Conservation (phyloP, 2,329 filamentous ascomycete species). For the Fusarium decemcellulare region DNA sequence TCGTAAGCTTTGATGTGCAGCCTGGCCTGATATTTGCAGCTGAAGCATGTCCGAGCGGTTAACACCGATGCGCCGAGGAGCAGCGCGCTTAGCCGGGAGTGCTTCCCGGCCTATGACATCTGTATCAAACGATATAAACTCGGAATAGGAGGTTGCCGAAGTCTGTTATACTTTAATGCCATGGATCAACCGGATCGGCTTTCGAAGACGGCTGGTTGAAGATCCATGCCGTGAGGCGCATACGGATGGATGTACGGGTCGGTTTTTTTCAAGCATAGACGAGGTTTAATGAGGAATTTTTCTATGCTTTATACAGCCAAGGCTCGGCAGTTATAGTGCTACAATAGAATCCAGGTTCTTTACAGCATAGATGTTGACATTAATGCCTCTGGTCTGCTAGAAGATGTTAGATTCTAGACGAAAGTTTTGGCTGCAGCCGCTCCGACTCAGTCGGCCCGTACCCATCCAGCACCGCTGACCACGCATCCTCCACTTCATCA, state of each 20-base stretch:
- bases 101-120: conserved; percentile 5
- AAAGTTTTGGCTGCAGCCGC: neutral
- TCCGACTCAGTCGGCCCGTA: too few species aligned
- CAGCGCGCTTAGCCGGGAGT: neutral
- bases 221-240: too few species aligned
- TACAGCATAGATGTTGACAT: too few species aligned
- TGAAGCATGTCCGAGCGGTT: conserved; percentile 4
- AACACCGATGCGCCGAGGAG: neutral
- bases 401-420: neutral
- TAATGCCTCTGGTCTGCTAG: too few species aligned
- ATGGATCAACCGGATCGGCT: neutral
- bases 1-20: neutral
- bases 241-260: too few species aligned
- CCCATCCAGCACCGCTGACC: conserved; percentile 21
- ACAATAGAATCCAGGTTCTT: too few species aligned
- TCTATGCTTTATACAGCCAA: too few species aligned
- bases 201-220: neutral
- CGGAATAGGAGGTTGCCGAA: too few species aligned
- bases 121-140: neutral
- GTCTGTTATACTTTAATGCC: too few species aligned
- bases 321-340: too few species aligned
- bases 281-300: too few species aligned
- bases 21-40: conserved; percentile 29
- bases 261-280: too few species aligned
- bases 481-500: conserved; percentile 26